Evolutionary conservation across 768 basidiomycete genomes (phyloP).

Genomic region (Amanita exitialis): DNA sequence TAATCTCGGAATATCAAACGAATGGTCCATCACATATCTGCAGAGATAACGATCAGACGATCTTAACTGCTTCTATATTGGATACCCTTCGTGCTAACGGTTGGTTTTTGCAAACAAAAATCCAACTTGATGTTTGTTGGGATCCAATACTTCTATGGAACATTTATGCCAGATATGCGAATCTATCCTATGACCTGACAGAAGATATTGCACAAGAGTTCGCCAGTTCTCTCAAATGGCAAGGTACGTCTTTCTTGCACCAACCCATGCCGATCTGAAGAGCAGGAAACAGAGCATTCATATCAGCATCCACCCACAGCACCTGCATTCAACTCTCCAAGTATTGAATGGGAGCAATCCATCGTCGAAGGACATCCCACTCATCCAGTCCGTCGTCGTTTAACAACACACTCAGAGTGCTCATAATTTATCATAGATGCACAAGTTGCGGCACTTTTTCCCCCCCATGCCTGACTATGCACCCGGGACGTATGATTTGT

Average conservation of each 20-base stretch:
- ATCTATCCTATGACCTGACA: conserved; percentile 22
- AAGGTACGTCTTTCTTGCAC: conserved; percentile 22
- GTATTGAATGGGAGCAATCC: conserved; percentile 52
- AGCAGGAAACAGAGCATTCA: conserved; percentile 24
- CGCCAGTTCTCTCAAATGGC: conserved; percentile 41
- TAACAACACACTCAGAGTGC: not conserved
- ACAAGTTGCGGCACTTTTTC: conserved; percentile 43
- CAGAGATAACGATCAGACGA: not conserved
- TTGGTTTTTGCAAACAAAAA: conserved; percentile 15
- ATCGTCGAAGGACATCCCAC: conserved; percentile 53
- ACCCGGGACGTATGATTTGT: conserved; percentile 40
- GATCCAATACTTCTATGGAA: conserved; percentile 35
- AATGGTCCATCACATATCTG: conserved; percentile 1
- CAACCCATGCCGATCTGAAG: not conserved
- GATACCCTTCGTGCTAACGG: conserved; percentile 15
- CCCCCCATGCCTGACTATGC: conserved; percentile 34
- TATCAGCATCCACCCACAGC: conserved; percentile 37
- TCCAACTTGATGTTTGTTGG: conserved; percentile 16
- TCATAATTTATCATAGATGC: conserved; percentile 31
- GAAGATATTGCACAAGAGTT: conserved; percentile 38
- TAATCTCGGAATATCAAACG: conserved; percentile 7
- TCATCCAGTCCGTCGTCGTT: conserved; percentile 34
- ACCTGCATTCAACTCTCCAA: conserved; percentile 34
- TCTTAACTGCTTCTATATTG: not conserved
- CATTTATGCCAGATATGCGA: conserved; percentile 25